Evolutionary conservation across 2,329 filamentous ascomycete genomes (phyloP).

Genomic region (Diaporthe sp.): DNA sequence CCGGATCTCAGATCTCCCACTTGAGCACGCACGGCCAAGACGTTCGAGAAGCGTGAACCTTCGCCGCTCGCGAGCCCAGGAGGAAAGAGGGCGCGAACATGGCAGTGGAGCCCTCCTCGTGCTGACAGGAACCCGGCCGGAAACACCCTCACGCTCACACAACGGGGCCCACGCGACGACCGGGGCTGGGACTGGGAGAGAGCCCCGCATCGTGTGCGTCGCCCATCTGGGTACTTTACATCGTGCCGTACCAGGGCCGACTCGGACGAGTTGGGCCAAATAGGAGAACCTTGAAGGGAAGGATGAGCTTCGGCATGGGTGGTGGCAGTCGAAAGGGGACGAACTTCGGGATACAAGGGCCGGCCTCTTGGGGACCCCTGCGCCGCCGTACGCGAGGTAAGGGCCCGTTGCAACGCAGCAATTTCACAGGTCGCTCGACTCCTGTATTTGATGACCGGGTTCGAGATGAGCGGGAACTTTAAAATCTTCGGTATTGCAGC

Average conservation of each 20-base stretch:
- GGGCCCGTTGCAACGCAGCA: conserved; percentile 25
- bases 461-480: neutral
- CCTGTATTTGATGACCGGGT: conserved; percentile 8
- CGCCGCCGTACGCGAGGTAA: conserved; percentile 21
- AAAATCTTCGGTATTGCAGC: conserved; percentile 7
- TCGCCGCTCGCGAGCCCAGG: conserved; percentile 22
- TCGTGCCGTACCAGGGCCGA: conserved; percentile 22
- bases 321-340: conserved; percentile 11
- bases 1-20: conserved; percentile 28
- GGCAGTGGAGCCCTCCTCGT: conserved; percentile 7
- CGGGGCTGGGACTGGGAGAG: conserved; percentile 4
- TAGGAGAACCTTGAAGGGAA: conserved; percentile 20
- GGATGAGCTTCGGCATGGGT: conserved; percentile 28
- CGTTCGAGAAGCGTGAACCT: conserved; percentile 28
- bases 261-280: conserved; percentile 22
- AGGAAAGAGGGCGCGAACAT: conserved; percentile 6
- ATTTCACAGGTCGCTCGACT: neutral
- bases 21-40: conserved; percentile 17
- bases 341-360: conserved; percentile 25
- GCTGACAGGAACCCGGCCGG: conserved; percentile 5
- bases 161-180: conserved; percentile 9
- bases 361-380: conserved; percentile 17
- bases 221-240: conserved; percentile 32
- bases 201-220: conserved; percentile 14
- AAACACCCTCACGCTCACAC: neutral